Base-by-base conservation (phyloP, 2,329 filamentous ascomycete species). In the Beauveria medogensis region DNA sequence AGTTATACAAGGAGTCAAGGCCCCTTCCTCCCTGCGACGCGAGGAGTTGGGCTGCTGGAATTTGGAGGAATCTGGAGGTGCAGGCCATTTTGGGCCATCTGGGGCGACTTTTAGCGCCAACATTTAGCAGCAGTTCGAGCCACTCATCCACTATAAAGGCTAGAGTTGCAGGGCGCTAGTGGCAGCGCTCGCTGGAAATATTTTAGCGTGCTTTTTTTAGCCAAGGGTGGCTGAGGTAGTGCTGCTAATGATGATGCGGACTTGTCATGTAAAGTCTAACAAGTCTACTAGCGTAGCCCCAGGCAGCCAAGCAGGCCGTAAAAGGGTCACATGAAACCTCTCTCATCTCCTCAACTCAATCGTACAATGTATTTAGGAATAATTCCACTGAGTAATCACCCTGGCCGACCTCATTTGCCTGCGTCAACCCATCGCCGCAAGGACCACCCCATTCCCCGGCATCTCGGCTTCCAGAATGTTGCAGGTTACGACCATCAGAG, bases 111-210 rank as follows among this genome's bases (percentile, higher is more conserved):
- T 37, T 37, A 37, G 34, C 34, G 34, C 34, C 34, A 37, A 37
- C 16, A 16, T 30, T 50, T 57, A 57, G 55, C 44, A 30, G 30
- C 22, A 41, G 55, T 50, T 37, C 18, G 55, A 34, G 44, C 44
- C 43, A 30, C 16, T 34, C 44, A 30, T 46, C 55, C 44, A 59
- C 56, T 44, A 59, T 52, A 59, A 40, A 51, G 37, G 56, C 56
- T 51, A 59, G 56, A 44, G 24, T 22, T 59, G 56, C 47, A 59
- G 56, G 47, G 30, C 55, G 55, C 54, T 57, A 57, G 30, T 30
- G 6, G 22, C 40, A 26, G 40, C 22, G 14, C 22, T 20, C n/a
- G 54, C 54, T 46, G 43, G 10, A 34, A 12, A 34, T 43, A 54
- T 37, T 5, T 37, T 52, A 22, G 50, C 30, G 28, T 20, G 5